Evolutionary conservation across 257 asterid species (phyloP).

Genomic region (Solanum peruvianum): DNA sequence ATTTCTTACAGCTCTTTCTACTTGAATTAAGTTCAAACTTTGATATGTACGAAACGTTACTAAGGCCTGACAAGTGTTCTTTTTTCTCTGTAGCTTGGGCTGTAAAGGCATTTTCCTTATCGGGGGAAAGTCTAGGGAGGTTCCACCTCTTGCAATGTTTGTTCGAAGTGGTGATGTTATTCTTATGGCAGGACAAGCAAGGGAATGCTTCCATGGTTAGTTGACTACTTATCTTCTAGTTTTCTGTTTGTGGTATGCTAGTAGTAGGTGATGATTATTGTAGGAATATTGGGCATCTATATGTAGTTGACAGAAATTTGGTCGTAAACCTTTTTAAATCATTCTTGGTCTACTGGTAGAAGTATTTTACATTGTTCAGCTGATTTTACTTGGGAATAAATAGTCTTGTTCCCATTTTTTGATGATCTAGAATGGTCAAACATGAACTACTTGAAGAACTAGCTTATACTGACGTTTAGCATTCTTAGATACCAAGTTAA

Average conservation of each 20-base stretch:
- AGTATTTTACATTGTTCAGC: background rate
- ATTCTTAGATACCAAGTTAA: background rate
- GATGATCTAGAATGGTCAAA: background rate
- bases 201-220: constrained; percentile 93
- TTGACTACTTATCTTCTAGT: background rate
- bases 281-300: background rate
- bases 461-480: background rate
- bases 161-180: constrained; percentile 86
- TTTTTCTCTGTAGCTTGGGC: constrained; percentile 51
- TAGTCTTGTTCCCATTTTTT: background rate
- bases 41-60: background rate
- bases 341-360: background rate
- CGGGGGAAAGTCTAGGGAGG: constrained; percentile 82
- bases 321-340: background rate
- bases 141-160: constrained; percentile 72
- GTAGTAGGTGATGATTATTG: background rate
- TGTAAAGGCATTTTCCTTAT: constrained; percentile 95
- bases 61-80: background rate
- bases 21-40: background rate
- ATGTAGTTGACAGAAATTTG: background rate
- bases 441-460: background rate
- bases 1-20: background rate
- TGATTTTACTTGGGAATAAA: background rate
- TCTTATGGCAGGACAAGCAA: constrained; percentile 91
- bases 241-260: background rate